Base-by-base conservation (phyloP, 169 alveolate species). In the Plasmodium vinckei region DNA sequence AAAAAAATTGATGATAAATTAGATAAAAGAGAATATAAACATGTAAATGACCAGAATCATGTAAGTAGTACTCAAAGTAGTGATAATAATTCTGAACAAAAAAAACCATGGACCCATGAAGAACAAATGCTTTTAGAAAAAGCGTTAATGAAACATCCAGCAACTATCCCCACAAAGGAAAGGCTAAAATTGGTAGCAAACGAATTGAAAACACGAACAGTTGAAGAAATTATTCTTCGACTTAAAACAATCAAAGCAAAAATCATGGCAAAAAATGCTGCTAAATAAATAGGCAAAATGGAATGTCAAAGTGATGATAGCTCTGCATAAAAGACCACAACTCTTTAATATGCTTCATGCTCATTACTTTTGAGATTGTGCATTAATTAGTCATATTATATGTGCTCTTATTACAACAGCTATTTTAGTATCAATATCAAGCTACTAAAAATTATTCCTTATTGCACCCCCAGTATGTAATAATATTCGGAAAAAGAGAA, bases 121-220 rank as follows among this genome's bases (percentile, higher is more conserved):
- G 95, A 94, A 75, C 97, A 94, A 92, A 56, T 73, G 69, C 82
- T 86, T 60, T 88, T 94, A 68, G 97, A 94, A 89, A 92, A 87
- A 64, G 94, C 95, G 1, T 53, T 94, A 64, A 92, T 92, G 84
- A 92, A 94, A 77, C 92, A 92, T 39, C 95, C 97, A 12, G 75
- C 95, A 2, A 89, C 95, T 60, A 53, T 94, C 12, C 95, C 95
- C 10, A 72, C 91, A 47, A 94, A 88, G 54, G 95, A 94, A 92
- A 91, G 97, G 71, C 91, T 95, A 93, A 77, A 91, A 63, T 75
- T 92, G 73, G 94, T 94, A 53, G 68, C 97, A 19, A 53, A 87
- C n/a, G 90, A 82, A 70, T 19, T 82, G 15, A 65, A 65, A 70
- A 82, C 90, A 6, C 42, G 90, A 44, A 53, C 90, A 33, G 42